A percentile compares a stretch with the other conserved stretches of the same genome.
Evolutionary conservation across 352 stramenopile species (phyloP).

Genomic region (Globisporangium nodosum): DNA sequence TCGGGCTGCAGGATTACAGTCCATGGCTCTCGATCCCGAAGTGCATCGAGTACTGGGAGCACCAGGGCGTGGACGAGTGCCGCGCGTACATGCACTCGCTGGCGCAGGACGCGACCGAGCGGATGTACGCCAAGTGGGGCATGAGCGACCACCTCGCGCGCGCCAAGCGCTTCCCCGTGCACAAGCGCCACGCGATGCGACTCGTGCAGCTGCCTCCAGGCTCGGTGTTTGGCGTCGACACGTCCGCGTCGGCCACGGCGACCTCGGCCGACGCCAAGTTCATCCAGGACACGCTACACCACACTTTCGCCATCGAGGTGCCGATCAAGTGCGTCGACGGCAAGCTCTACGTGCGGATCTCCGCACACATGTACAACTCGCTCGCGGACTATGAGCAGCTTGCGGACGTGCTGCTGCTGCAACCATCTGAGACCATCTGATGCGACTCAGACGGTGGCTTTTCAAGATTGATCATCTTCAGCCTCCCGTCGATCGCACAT

Average conservation of each 20-base stretch:
- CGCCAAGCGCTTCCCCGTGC: slow-evolving; percentile 28
- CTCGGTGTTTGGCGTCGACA: slow-evolving; percentile 42
- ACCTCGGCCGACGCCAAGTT: slow-evolving; percentile 85
- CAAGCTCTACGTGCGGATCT: slow-evolving; percentile 86
- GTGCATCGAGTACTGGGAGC: slow-evolving; percentile 83
- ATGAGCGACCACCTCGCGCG: slow-evolving; percentile 38
- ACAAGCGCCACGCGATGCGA: slow-evolving; percentile 74
- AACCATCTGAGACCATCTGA: too few species aligned
- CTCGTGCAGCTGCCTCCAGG: slow-evolving; percentile 61
- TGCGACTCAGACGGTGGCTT: background rate
- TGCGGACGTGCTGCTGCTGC: slow-evolving; percentile 15
- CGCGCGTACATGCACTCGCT: slow-evolving; percentile 67
- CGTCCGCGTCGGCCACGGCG: slow-evolving; percentile 17
- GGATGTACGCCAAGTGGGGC: slow-evolving; percentile 53
- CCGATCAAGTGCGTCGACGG: slow-evolving; percentile 91
- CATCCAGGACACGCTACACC: slow-evolving; percentile 90
- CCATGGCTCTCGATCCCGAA: slow-evolving; percentile 79
- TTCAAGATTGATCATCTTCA: too few species aligned
- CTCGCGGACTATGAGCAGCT: slow-evolving; percentile 79
- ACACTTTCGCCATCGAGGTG: slow-evolving; percentile 80
- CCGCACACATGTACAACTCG: slow-evolving; percentile 91
- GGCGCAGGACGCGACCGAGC: slow-evolving; percentile 38
- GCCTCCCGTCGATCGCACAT: too few species aligned
- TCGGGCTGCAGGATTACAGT: slow-evolving; percentile 90
- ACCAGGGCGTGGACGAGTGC: slow-evolving; percentile 31